Conservation (phyloP, 495 filamentous ascomycete species). For the Lasiosphaeria miniovina region DNA sequence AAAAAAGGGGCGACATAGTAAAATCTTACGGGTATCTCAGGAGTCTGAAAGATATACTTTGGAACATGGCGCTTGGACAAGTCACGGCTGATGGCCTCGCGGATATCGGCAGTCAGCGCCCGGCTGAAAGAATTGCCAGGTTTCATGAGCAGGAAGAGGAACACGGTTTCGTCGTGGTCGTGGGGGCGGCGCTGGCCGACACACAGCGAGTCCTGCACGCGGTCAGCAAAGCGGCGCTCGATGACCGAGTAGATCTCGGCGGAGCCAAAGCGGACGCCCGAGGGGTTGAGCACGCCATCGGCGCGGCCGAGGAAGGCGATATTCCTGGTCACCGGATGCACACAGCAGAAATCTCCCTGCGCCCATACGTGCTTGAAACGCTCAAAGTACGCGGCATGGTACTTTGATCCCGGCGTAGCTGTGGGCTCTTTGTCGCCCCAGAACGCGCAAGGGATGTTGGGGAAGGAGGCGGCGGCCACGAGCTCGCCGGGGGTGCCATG, state of each 20-base stretch:
- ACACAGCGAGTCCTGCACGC: conserved; percentile 65
- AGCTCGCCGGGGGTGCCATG: conserved; percentile 69
- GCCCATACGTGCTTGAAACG: conserved; percentile 75
- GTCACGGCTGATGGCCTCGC: conserved; percentile 58
- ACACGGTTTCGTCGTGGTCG: conserved; percentile 69
- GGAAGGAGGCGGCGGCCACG: conserved; percentile 65
- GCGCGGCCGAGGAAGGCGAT: conserved; percentile 75
- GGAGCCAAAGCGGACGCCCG: conserved; percentile 81
- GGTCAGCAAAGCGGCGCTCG: conserved; percentile 60
- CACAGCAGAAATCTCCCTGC: conserved; percentile 72
- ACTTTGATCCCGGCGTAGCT: conserved; percentile 49
- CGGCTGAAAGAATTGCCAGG: conserved; percentile 53
- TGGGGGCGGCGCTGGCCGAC: conserved; percentile 68
- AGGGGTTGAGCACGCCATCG: conserved; percentile 87
- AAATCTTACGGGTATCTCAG: conserved; percentile 70
- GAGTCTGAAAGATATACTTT: conserved; percentile 73
- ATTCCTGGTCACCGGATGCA: conserved; percentile 64
- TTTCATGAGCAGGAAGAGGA: conserved; percentile 73
- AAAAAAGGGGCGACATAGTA: conserved; percentile 1
- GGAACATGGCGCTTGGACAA: conserved; percentile 73
- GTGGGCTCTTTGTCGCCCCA: conserved; percentile 57
- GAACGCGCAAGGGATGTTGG: conserved; percentile 70
- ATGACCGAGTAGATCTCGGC: conserved; percentile 77
- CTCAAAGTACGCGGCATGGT: conserved; percentile 68
- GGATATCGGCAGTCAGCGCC: conserved; percentile 58